Base-by-base conservation (phyloP, 257 asterid species). In the Salvia miltiorrhiza region DNA sequence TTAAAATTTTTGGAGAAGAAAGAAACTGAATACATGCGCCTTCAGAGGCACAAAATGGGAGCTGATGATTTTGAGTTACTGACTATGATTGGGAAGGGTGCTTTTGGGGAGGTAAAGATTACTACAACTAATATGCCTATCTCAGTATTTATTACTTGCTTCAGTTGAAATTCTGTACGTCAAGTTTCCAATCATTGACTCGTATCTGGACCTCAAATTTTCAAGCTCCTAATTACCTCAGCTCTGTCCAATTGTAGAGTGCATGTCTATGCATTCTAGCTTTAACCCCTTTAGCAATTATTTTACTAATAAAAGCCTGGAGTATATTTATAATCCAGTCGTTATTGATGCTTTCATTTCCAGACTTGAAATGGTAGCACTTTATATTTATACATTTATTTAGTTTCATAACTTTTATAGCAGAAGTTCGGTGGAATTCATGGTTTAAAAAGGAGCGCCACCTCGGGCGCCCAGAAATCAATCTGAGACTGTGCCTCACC, bases 11-110 rank as follows among this genome's bases (percentile, higher is more conserved):
- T 90, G 67, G 99, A 93, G 83, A 87, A 90, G 88, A 90, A 90
- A 82, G 99, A 93, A 85, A 90, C 97, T 55, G 99, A 93, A 79
- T 93, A 93, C 70, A 93, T 93, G 99, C 96, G 99, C 70, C 93
- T 93, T 50, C 96, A 90, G 80, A 82, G 99, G 84, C 99, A 90
- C 81, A 93, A 91, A 84, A 93, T 88, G 95, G 95, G 95, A 43
- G 92, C 82, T 56, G 98, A 85, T 78, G 96, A 93, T 73, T 93
- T 93, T 79, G 98, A 93, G 81, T 77, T 93, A 61, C 78, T 93
- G 75, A 93, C 99, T 54, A 90, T 90, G 96, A 93, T 93, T 24
- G 99, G 99, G 57, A 93, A 93, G 80, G 97, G 99, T 71, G 99
- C 99, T 70, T 93, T 93, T 72, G 99, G 99, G 23, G 99, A 93